Evolutionary conservation across 108 stramenopile genomes (phyloP), one percentile per base, ranked within the genome.

Genomic region (Pseudonitzschia multiseries): DNA sequence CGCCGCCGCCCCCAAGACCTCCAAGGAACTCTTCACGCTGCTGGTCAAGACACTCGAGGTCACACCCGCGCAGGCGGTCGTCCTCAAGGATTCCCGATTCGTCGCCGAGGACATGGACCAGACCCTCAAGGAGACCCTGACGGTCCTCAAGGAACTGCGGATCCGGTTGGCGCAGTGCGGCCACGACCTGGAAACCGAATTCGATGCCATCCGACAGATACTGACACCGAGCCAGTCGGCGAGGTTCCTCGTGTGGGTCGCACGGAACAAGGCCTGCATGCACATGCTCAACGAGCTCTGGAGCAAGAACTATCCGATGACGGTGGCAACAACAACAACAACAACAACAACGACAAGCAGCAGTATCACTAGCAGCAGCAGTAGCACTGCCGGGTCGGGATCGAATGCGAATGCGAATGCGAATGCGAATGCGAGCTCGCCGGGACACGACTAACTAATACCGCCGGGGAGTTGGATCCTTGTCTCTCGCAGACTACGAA

Each of bases 201-300:
- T 97, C 83, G 74, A 87, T 56, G 81, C 83, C 73, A 74, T 97
- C 17, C 88, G 92, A 24, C 70, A 78, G 29, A 91, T 93, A 57
- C 79, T 96, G 57, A 91, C 93, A 12, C 93, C 93, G 2, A 88
- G 84, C 9, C 95, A 97, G 76, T 89, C 93, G 9, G 97, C 97
- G 21, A 95, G 94, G 71, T 97, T 97, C 73, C 84, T 97, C 27
- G 89, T 97, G 12, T 97, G 97, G 97, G 89, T 95, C 29, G 85
- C 88, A 57, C 90, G 89, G 65, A 97, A 97, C 72, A 82, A 88
- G 29, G 97, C 95, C 13, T 93, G 91, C 63, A 96, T 97, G 87
- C 93, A 95, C 75, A 97, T 97, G 97, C 80, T 97, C 26, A 94
- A 97, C 69, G 93, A 93, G 83, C 76, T 97, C 33, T 97, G 97